Conservation (phyloP, 208 protist species). For the Trypanosoma conorhini region DNA sequence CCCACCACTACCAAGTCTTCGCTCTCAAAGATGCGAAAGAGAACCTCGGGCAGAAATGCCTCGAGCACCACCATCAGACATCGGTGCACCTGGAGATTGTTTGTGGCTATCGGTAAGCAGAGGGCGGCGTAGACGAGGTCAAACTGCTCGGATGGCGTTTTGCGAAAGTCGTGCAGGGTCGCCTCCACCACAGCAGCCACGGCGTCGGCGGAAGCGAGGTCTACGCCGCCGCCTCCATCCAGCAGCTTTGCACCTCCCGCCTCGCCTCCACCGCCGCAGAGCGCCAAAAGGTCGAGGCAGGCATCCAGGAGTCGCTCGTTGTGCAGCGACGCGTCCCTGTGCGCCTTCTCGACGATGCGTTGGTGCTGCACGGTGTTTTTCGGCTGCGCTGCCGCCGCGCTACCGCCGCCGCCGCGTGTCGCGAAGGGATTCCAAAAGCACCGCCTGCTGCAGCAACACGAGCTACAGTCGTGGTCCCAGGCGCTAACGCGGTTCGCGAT, state of each 20-base stretch:
- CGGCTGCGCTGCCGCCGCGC: background rate
- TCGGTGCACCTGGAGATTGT: slow-evolving; percentile 50
- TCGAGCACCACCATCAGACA: slow-evolving; percentile 67
- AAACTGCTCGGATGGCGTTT: slow-evolving; percentile 64
- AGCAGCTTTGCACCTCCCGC: background rate
- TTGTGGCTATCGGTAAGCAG: slow-evolving; percentile 48
- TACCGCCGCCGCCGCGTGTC: slow-evolving; percentile 1
- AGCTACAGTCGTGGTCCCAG: background rate
- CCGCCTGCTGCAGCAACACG: slow-evolving; percentile 11
- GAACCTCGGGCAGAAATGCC: slow-evolving; percentile 53
- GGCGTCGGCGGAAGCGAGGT: slow-evolving; percentile 21
- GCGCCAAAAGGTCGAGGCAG: slow-evolving; percentile 68
- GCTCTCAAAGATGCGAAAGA: slow-evolving; percentile 76
- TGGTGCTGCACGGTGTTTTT: slow-evolving; percentile 35
- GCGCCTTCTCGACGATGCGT: slow-evolving; percentile 42
- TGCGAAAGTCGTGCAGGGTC: slow-evolving; percentile 56
- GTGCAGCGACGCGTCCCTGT: slow-evolving; percentile 43
- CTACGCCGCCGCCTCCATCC: slow-evolving; percentile 4
- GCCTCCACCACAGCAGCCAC: slow-evolving; percentile 45
- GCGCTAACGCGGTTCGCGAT: background rate
- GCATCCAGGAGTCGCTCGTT: slow-evolving; percentile 72
- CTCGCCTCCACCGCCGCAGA: slow-evolving; percentile 40
- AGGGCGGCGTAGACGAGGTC: slow-evolving; percentile 78
- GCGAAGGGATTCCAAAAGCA: slow-evolving; percentile 59
- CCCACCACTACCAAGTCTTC: slow-evolving; percentile 42